Conservation (phyloP, 176 grass and related monocot genomes). For the Eragrostis curvula region DNA sequence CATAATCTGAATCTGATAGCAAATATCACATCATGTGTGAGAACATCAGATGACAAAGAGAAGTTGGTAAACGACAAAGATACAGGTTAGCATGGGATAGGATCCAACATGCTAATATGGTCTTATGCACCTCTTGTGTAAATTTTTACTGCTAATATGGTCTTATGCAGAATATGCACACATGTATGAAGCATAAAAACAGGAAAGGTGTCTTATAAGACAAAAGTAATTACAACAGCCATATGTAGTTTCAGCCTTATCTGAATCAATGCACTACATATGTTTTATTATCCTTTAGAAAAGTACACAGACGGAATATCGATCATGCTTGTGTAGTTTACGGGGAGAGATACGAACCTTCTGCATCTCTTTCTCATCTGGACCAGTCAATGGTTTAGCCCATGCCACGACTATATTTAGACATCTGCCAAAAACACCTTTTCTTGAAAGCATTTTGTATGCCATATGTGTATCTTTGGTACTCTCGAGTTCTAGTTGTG, state of each 20-base stretch:
- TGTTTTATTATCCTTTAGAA: too few relatives aligned
- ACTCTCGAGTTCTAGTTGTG: conserved; percentile 70
- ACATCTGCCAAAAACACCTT: conserved; percentile 58
- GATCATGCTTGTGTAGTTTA: too few relatives aligned
- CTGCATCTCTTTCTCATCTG: conserved; percentile 65
- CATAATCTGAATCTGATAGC: conserved; percentile 31
- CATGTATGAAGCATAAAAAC: not conserved
- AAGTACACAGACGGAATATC: too few relatives aligned
- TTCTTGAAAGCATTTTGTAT: conserved; percentile 64
- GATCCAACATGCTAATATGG: too few relatives aligned
- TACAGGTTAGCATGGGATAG: not conserved
- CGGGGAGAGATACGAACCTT: conserved; percentile 47
- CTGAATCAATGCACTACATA: too few relatives aligned
- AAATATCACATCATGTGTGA: not conserved
- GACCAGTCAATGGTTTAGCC: conserved; percentile 55
- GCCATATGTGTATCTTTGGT: conserved; percentile 62
- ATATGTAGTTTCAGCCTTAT: not conserved
- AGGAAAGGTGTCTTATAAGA: not conserved
- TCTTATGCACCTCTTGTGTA: too few relatives aligned
- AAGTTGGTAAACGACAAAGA: too few relatives aligned
- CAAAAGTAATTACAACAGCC: not conserved
- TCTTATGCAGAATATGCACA: not conserved
- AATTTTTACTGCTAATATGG: too few relatives aligned
- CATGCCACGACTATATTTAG: conserved; percentile 54
- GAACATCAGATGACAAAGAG: not conserved